Percentiles rank a stretch among this genome's conserved stretches.
Evolutionary conservation across 139 green algal species (phyloP).

Genomic region (Eudorina sp.): DNA sequence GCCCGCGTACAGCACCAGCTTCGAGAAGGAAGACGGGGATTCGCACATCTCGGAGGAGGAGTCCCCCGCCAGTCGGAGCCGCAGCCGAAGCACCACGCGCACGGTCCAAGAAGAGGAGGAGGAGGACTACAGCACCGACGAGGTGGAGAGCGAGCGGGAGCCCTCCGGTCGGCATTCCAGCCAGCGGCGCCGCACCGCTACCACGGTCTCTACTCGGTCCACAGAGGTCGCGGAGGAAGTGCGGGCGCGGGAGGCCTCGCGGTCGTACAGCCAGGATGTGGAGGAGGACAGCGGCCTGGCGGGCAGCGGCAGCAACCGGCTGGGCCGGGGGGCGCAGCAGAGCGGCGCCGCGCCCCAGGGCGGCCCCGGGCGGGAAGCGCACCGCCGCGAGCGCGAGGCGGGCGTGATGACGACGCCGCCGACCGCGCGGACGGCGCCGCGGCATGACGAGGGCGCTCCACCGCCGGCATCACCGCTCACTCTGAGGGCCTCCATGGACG

Average conservation of each 20-base stretch:
- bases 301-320: neutral
- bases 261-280: slow-evolving; percentile 8
- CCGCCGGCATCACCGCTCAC: neutral
- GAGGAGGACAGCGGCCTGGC: neutral
- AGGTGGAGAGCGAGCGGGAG: slow-evolving; percentile 7
- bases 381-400: neutral
- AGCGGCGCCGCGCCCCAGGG: neutral
- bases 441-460: neutral
- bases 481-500: slow-evolving; percentile 9
- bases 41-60: slow-evolving; percentile 12
- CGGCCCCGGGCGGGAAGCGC: neutral
- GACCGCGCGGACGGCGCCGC: neutral
- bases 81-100: neutral
- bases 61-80: too few species aligned
- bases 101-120: neutral
- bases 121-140: neutral
- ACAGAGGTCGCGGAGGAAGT: slow-evolving; percentile 5
- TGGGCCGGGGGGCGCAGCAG: too few species aligned
- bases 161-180: neutral
- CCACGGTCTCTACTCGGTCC: neutral
- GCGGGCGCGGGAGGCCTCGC: neutral
- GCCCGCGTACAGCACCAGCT: slow-evolving; percentile 19
- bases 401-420: neutral
- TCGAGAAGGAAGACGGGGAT: slow-evolving; percentile 38
- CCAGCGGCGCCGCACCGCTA: neutral